Evolutionary conservation across 345 rosid species (phyloP).

Genomic region (Litchi chinensis): DNA sequence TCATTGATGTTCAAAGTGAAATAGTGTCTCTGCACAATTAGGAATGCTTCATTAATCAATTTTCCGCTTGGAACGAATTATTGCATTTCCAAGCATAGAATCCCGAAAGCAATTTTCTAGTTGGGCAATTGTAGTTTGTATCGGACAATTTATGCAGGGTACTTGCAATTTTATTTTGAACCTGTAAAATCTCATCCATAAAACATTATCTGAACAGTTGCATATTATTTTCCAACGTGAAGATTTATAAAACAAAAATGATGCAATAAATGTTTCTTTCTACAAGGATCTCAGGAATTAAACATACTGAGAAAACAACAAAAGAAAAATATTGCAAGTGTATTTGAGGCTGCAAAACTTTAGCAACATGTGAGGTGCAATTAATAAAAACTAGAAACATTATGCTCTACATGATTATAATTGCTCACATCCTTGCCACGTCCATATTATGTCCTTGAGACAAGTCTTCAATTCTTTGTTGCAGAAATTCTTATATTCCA

Average conservation of each 20-base stretch:
- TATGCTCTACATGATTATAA: conserved; percentile 9
- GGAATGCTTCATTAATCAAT: no score
- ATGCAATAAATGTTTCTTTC: not conserved
- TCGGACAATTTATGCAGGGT: not conserved
- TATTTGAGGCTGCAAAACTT: not conserved
- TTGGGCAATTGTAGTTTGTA: not conserved
- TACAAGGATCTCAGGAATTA: not conserved
- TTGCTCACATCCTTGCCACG: conserved; percentile 63
- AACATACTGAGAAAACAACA: not conserved
- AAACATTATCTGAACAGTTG: not conserved
- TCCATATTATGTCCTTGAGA: conserved; percentile 87
- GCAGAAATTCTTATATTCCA: conserved; percentile 70
- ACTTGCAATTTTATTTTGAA: not conserved
- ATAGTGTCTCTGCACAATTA: no score
- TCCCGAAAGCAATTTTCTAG: no score
- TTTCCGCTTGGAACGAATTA: no score
- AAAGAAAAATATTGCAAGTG: not conserved
- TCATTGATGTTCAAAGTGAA: no score
- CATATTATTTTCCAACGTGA: not conserved
- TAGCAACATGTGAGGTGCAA: not conserved
- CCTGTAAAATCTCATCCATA: not conserved
- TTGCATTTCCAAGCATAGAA: no score
- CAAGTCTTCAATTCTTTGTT: conserved; percentile 70
- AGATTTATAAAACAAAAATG: not conserved
- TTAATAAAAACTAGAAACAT: not conserved